phyloP scores from a whole-genome alignment of 352 stramenopile species.

The Phytophthora cryptogea region DNA sequence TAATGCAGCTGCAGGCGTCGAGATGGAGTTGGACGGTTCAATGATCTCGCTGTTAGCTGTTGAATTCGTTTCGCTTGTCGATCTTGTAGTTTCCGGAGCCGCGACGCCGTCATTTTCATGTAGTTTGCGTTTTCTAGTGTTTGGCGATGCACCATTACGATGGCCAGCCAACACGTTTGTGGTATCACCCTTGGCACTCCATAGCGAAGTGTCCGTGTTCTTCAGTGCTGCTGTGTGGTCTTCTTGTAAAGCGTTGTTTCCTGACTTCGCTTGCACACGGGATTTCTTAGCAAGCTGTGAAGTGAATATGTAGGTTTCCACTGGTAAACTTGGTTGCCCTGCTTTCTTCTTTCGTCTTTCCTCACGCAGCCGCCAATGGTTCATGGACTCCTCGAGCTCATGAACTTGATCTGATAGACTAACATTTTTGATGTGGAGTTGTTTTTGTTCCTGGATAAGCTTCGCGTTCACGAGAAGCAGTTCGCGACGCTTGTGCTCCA shows the following conservation, averaged over 20 bases:
- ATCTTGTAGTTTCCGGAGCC: not conserved
- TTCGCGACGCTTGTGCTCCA: slow-evolving; percentile 63
- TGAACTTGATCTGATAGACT: slow-evolving; percentile 34
- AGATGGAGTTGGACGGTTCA: slow-evolving; percentile 11
- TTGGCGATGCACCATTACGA: not conserved
- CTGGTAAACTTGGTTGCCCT: not conserved
- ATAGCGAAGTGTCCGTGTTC: not conserved
- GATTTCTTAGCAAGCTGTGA: not conserved
- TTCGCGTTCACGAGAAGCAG: slow-evolving; percentile 70
- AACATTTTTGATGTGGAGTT: slow-evolving; percentile 48
- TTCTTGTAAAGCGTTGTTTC: not conserved
- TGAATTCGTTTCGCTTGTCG: not conserved
- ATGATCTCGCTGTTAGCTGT: slow-evolving; percentile 4
- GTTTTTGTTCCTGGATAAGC: slow-evolving; percentile 66
- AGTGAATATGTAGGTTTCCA: not conserved
- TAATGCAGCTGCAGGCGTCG: not conserved
- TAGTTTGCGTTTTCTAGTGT: slow-evolving; percentile 12
- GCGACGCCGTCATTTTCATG: not conserved
- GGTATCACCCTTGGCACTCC: not conserved
- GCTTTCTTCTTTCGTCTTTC: slow-evolving; percentile 52
- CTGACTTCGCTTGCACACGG: not conserved
- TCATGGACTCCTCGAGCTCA: slow-evolving; percentile 55
- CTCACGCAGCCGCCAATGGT: slow-evolving; percentile 53
- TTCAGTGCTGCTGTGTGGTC: not conserved
- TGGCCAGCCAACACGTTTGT: not conserved